Conservation (phyloP, 2,329 filamentous ascomycete species). For the Coniella lustricola region DNA sequence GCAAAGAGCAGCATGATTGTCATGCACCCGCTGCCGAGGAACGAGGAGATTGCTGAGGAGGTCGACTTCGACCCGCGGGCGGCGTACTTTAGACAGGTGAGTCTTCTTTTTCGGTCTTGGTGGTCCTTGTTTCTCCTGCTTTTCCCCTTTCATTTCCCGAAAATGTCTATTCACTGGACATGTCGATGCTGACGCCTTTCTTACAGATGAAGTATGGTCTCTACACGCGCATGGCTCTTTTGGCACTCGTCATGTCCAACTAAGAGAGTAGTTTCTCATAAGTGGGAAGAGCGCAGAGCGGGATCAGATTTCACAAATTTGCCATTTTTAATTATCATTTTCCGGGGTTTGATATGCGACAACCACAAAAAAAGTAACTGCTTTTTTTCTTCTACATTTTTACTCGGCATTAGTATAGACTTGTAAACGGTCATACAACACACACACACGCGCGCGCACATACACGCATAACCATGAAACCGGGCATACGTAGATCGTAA, state of each 20-base stretch:
- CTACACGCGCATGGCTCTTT: constrained; percentile 94
- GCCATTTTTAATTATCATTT: background rate
- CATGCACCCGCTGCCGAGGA: constrained; percentile 90
- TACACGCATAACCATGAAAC: constrained; percentile 12
- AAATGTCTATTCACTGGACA: no score
- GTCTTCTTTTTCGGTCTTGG: constrained; percentile 31
- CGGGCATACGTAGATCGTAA: constrained; percentile 14
- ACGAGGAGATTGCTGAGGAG: constrained; percentile 88
- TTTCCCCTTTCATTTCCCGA: no score
- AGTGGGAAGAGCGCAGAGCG: background rate
- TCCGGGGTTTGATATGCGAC: background rate
- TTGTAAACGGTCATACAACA: constrained; percentile 19
- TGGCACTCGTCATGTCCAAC: constrained; percentile 78
- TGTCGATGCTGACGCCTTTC: no score
- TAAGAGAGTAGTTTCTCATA: constrained; percentile 18
- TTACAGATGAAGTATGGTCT: constrained; percentile 93
- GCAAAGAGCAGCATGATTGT: constrained; percentile 92
- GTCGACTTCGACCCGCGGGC: constrained; percentile 96
- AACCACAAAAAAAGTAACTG: constrained; percentile 9
- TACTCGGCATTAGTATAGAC: constrained; percentile 6
- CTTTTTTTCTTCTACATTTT: constrained; percentile 2
- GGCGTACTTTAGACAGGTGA: constrained; percentile 98
- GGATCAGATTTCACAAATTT: background rate
- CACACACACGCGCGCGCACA: constrained; percentile 8
- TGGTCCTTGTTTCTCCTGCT: constrained; percentile 30